Conservation (phyloP, 2,329 filamentous ascomycete species). For the Epichloe elymi region DNA sequence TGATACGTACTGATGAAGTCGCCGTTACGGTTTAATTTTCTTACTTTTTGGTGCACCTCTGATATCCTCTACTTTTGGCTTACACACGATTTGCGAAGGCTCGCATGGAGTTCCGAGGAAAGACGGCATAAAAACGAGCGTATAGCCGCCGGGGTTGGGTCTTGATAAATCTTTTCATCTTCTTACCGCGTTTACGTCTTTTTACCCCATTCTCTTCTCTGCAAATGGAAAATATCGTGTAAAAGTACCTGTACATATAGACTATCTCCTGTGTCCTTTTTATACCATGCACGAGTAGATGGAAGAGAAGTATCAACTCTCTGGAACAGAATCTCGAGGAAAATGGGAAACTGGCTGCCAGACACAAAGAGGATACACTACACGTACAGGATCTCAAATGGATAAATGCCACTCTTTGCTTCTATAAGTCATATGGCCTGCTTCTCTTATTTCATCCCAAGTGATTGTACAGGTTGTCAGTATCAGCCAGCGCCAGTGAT, state of each 20-base stretch:
- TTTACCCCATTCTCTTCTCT: neutral
- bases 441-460: neutral
- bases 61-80: constrained; percentile 1
- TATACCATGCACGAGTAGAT: constrained; percentile 11
- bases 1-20: constrained; percentile 47
- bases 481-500: neutral
- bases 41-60: neutral
- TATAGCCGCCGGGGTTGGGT: neutral
- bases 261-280: constrained; percentile 3
- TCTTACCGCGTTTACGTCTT: neutral
- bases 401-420: constrained; percentile 7
- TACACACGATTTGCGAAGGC: constrained; percentile 8
- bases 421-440: neutral
- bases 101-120: constrained; percentile 10
- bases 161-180: neutral
- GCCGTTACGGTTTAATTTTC: neutral
- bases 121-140: neutral
- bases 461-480: neutral
- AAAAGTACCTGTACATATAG: neutral
- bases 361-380: neutral
- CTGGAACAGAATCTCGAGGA: neutral
- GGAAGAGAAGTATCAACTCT: neutral
- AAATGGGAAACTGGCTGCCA: neutral
- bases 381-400: neutral
- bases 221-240: neutral